Base-by-base conservation (phyloP, 2,329 filamentous ascomycete species). In the Anthostomella pinea region DNA sequence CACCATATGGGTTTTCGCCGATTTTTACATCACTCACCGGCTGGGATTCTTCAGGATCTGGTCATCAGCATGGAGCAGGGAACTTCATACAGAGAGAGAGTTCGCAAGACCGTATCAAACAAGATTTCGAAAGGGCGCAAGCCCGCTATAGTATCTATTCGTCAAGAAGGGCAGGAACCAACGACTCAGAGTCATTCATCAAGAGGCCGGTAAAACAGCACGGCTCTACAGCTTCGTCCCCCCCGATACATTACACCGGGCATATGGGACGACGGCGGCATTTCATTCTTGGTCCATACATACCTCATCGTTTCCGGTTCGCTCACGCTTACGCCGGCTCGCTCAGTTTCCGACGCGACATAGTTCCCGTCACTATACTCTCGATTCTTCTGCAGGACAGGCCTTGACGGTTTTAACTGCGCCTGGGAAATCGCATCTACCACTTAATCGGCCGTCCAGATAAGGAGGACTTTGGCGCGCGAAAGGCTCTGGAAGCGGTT, bases 61-160 rank as follows among this genome's bases (percentile, higher is more conserved):
- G 22, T 38, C 20, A 30, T 18, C 45, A 45, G 39, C 37, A 36
- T 30, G 33, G 33, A 39, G 31, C 35, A 39, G 22, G 34, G 33
- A 39, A 34, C 24, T 10, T 35, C 22, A 36, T n/a, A n/a, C n/a
- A n/a, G n/a, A 36, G 21, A 36, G 26, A 22, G 41, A 35, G 34
- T 46, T 51, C 36, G 41, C 40, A 38, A 48, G 39, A 41, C 42
- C 41, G 22, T 43, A 31, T 38, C 22, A 26, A 35, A 41, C 31
- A 48, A 56, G 49, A 52, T 49, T 34, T 46, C 38, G 40, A 51
- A 23, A 51, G 36, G 53, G 52, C 53, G 53, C 53, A 34, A 56
- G 53, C 53, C 53, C 45, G 43, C 9, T 29, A 40, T 33, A 17
- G 26, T 41, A 35, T 32, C 22, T 34, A 40, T 39, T 43, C 40